Base-by-base conservation (phyloP, 2,329 filamentous ascomycete genomes). In the Aspergillus sp. region DNA sequence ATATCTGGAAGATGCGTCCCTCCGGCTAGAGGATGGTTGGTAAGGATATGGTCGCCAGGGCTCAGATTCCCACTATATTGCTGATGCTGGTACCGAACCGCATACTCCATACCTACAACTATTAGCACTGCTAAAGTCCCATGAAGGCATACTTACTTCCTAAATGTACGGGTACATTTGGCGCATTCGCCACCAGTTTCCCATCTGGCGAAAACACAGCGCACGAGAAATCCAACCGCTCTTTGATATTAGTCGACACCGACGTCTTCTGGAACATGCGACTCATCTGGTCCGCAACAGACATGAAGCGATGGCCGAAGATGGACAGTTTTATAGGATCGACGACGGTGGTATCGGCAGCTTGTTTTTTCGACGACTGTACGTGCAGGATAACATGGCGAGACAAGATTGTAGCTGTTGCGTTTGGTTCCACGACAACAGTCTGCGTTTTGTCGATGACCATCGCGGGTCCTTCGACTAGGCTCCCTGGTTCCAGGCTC, bases 1-100 rank as follows among this genome's bases (percentile, higher is more conserved):
- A 95, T 90, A 68, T 95, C 90, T 1, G 90, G 90, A 22, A 95
- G 76, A 77, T 95, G 90, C 0, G 91, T 96, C 43, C 90, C 90
- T 34, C 90, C 90, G 66, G 87, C 93, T 70, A 91, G 90, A 1
- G 90, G 90, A 68, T 95, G 90, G 65, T 95, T 95, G 0, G 89
- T 89, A 5, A 93, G 89, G 41, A 95, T 83, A 0, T 95, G 90
- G 70, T 95, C 90, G 32, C 90, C 90, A 56, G 83, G 86, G 66
- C 90, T 89, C 50, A 95, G 77, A 63, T 88, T 90, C 5, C 88
- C 89, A 64, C 86, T 83, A 89, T 90, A 95, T 56, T 93, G 90
- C 64, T 89, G 83, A 4, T 89, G 88, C 74, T 93, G 90, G 48
- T 89, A 89, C 57, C 84, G 81, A 2, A 93, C 89, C 50, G 90